Percentiles rank a stretch among this genome's conserved stretches.
Conservation (phyloP, 1,284 basidiomycete genomes). For the Schizophyllum amplum region DNA sequence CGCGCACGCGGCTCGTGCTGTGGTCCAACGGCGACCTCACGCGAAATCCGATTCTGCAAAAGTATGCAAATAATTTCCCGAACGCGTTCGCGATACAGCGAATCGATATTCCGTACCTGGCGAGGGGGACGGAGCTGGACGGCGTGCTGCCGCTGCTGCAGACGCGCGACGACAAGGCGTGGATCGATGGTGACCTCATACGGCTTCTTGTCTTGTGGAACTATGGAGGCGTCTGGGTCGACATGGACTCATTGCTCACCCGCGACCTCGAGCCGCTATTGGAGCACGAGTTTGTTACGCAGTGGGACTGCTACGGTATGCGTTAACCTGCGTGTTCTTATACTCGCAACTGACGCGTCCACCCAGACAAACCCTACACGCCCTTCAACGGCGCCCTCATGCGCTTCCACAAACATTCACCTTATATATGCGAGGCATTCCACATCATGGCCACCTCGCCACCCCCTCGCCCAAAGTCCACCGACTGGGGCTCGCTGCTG, state of each 20-base stretch:
- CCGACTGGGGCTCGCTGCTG: slow-evolving; percentile 87
- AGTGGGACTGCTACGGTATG: slow-evolving; percentile 95
- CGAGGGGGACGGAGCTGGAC: slow-evolving; percentile 69
- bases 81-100: slow-evolving; percentile 60
- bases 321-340: slow-evolving; percentile 4
- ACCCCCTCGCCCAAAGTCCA: slow-evolving; percentile 69
- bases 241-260: slow-evolving; percentile 90
- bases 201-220: slow-evolving; percentile 83
- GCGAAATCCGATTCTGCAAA: slow-evolving; percentile 49
- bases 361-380: slow-evolving; percentile 74
- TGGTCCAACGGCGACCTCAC: slow-evolving; percentile 84
- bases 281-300: slow-evolving; percentile 90
- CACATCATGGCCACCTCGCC: slow-evolving; percentile 75
- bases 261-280: slow-evolving; percentile 74
- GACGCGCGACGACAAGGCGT: slow-evolving; percentile 69
- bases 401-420: slow-evolving; percentile 82
- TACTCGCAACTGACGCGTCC: neutral
- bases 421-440: slow-evolving; percentile 93
- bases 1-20: slow-evolving; percentile 58
- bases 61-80: slow-evolving; percentile 57
- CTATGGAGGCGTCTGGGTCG: slow-evolving; percentile 88
- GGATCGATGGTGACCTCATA: slow-evolving; percentile 90
- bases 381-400: slow-evolving; percentile 89
- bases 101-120: slow-evolving; percentile 61
- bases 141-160: slow-evolving; percentile 43